Evolutionary conservation across 140 eudicot species (phyloP), one percentile per base, ranked within the genome.

Genomic region (Anethum foeniculum): DNA sequence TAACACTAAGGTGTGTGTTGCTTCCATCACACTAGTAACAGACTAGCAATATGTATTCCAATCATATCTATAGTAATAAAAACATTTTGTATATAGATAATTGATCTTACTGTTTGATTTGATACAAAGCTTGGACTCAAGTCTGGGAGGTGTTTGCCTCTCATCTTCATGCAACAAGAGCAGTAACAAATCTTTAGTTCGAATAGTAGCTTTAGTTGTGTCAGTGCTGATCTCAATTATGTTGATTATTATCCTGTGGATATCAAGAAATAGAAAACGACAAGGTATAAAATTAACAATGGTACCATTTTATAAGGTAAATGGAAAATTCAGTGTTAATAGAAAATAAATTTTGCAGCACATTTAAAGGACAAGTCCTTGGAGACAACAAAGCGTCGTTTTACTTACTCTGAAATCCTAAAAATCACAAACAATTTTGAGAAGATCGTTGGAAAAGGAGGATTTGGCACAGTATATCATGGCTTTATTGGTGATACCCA

Each of bases 381-480:
- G 3, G 36, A 28, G 72, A 30, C 36, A 0, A 25, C 1, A 14
- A 64, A 27, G 36, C 39, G 36, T 34, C 80, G 71, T 12, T 90
- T 80, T 72, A 80, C 89, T 1, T 90, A 87, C 77, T 84, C 89
- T 7, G 88, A 87, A 69, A 38, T 90, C 49, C 68, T 76, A 73
- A 84, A 72, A n/a, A 75, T 90, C 25, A 87, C 93, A 6, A 67
- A 85, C 71, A 85, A 87, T 65, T 90, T 87, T 23, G 85, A 62
- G 7, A 76, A 79, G 49, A 81, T 85, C 76, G 58, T 87, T 8
- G 93, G 90, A 21, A 90, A 71, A 81, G 91, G 90, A 78, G 91
- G 93, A 67, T 90, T 90, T 54, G 91, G 91, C 74, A 83, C 85
- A 27, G 89, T 90, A 41, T 87, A 90, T 74, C 83, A 87, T 80